These are phyloP conservation scores for Logfia minima DNA, from an alignment of 129 eudicot species.

Conservation along the genomic window DNA sequence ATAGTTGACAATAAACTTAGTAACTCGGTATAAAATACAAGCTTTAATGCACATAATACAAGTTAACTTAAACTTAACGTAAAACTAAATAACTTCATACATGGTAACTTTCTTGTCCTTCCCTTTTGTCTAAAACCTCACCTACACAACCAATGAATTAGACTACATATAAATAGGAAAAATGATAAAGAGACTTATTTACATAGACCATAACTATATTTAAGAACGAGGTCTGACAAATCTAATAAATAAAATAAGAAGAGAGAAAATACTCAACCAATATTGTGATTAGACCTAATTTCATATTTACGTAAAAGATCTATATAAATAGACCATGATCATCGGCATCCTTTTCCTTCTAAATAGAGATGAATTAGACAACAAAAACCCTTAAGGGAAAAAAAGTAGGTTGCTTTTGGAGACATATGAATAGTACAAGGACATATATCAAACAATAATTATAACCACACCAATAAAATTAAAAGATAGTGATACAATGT, in stretches of 20 bases:
- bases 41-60: slow-evolving; percentile 10
- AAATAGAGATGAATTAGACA: not conserved
- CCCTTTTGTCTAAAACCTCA: slow-evolving; percentile 17
- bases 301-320: no score
- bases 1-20: not conserved
- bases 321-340: no score
- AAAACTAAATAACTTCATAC: not conserved
- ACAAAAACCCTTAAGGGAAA: slow-evolving; percentile 12
- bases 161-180: not conserved
- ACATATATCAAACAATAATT: slow-evolving; percentile 9
- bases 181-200: no score
- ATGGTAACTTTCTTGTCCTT: slow-evolving; percentile 3
- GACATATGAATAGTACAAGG: slow-evolving; percentile 25
- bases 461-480: slow-evolving; percentile 14
- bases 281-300: no score
- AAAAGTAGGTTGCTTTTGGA: slow-evolving; percentile 14
- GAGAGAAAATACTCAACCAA: no score
- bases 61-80: not conserved
- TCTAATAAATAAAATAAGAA: no score
- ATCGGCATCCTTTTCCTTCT: no score
- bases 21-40: not conserved
- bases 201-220: no score
- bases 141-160: not conserved
- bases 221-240: no score
- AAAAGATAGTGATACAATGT: not conserved